Conservation (phyloP, 352 stramenopile species). For the Elongisporangium undulatum region DNA sequence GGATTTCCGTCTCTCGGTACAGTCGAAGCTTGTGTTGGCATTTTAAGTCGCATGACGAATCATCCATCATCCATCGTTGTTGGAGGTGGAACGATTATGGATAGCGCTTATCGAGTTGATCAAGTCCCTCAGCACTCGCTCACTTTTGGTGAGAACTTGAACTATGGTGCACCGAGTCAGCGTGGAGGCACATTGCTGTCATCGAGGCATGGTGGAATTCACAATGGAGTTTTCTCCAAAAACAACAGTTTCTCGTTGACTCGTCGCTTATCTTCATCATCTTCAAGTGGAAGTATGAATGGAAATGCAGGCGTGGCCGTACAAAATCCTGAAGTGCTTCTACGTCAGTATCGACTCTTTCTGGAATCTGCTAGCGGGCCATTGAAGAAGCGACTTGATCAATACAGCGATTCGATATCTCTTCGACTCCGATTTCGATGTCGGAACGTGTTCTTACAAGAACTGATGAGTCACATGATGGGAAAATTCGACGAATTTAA, state of each 20-base stretch:
- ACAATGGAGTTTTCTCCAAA: constrained; percentile 21
- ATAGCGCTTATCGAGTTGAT: constrained; percentile 26
- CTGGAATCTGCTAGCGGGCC: constrained; percentile 52
- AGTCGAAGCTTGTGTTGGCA: constrained; percentile 68
- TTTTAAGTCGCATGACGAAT: constrained; percentile 75
- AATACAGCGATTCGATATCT: constrained; percentile 63
- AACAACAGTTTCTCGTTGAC: constrained; percentile 23
- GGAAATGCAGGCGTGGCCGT: constrained; percentile 26
- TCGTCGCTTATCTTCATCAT: constrained; percentile 33
- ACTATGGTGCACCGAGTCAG: constrained; percentile 31
- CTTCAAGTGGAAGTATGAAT: constrained; percentile 26
- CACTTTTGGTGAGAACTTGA: constrained; percentile 55
- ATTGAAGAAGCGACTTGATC: constrained; percentile 49
- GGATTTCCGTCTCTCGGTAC: constrained; percentile 64
- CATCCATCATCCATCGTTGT: constrained; percentile 38
- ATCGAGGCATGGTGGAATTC: constrained; percentile 13
- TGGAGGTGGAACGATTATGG: constrained; percentile 1
- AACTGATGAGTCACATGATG: constrained; percentile 75
- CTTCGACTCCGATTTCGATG: constrained; percentile 71
- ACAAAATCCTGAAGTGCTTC: constrained; percentile 67
- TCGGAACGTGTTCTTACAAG: constrained; percentile 75
- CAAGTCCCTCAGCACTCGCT: constrained; percentile 45
- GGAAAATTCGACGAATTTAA: constrained; percentile 80
- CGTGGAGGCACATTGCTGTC: constrained; percentile 14
- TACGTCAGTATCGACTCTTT: constrained; percentile 75